Conservation (phyloP, 2,329 filamentous ascomycete species). For the Cercospora zeae-maydis region DNA sequence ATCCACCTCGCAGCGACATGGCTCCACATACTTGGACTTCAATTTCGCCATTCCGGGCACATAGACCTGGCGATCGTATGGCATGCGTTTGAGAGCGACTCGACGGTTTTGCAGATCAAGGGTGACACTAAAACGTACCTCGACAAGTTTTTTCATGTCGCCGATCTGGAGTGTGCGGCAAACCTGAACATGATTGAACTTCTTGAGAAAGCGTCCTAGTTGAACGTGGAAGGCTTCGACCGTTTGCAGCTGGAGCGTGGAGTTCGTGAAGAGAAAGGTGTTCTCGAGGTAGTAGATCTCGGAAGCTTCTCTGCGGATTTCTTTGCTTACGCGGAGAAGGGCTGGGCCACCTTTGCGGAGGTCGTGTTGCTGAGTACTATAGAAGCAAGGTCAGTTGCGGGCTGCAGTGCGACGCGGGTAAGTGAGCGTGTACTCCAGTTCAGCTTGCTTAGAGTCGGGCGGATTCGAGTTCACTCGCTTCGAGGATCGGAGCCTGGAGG, state of each 20-base stretch:
- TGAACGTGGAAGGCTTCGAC: not conserved
- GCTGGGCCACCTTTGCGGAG: not conserved
- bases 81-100: not conserved
- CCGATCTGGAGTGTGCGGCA: slow-evolving; percentile 7
- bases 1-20: slow-evolving; percentile 5
- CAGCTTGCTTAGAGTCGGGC: not conserved
- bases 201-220: slow-evolving; percentile 1
- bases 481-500: not conserved
- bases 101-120: not conserved
- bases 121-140: not conserved
- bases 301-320: slow-evolving; percentile 8
- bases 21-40: slow-evolving; percentile 6
- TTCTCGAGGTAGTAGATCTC: slow-evolving; percentile 14
- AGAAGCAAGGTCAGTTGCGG: not conserved
- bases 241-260: not conserved
- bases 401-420: not conserved
- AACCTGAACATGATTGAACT: not conserved
- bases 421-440: not conserved
- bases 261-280: slow-evolving; percentile 3
- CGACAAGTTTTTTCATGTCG: not conserved
- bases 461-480: not conserved
- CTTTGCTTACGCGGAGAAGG: slow-evolving; percentile 3
- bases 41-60: not conserved
- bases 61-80: not conserved
- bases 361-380: not conserved